These are phyloP conservation scores for Gliomastix tumulicola DNA, from an alignment of 2,329 filamentous ascomycete species.

Conservation along the genomic window DNA sequence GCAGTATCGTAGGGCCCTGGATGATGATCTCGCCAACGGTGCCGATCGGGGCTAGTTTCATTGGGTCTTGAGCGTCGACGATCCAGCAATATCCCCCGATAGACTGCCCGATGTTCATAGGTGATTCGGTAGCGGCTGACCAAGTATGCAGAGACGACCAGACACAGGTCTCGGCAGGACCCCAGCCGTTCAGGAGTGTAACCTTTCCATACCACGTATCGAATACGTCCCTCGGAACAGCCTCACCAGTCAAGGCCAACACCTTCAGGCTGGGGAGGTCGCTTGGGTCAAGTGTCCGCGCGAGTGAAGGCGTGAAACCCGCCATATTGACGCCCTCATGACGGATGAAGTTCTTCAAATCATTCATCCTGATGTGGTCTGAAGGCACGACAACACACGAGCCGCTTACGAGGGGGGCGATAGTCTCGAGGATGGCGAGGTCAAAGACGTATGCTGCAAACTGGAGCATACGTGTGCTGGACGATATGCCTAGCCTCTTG, in stretches of 20 bases:
- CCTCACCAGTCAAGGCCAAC: conserved; percentile 8
- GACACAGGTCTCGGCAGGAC: conserved; percentile 6
- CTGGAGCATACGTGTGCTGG: conserved; percentile 7
- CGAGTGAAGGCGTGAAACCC: conserved; percentile 2
- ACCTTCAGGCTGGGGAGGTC: conserved; percentile 2
- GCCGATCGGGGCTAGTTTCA: conserved; percentile 9
- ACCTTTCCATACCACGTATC: conserved; percentile 5
- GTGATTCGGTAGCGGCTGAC: background rate
- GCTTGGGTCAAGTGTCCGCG: conserved; percentile 1
- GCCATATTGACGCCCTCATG: background rate
- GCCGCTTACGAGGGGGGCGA: conserved; percentile 6
- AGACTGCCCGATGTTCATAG: conserved; percentile 2
- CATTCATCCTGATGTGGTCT: conserved; percentile 6
- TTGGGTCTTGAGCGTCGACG: conserved; percentile 1
- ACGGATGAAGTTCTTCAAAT: conserved; percentile 5
- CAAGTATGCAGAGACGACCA: conserved; percentile 4
- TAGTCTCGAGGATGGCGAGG: conserved; percentile 7
- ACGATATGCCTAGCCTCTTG: conserved; percentile 2
- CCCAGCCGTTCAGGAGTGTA: conserved; percentile 5
- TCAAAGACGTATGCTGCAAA: conserved; percentile 11
- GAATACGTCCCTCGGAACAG: conserved; percentile 5
- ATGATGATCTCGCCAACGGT: conserved; percentile 21
- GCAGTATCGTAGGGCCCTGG: conserved; percentile 33
- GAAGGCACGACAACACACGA: conserved; percentile 9
- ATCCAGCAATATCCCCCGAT: conserved; percentile 1